Conservation (phyloP, 352 stramenopile species). For the Phytophthora pini region DNA sequence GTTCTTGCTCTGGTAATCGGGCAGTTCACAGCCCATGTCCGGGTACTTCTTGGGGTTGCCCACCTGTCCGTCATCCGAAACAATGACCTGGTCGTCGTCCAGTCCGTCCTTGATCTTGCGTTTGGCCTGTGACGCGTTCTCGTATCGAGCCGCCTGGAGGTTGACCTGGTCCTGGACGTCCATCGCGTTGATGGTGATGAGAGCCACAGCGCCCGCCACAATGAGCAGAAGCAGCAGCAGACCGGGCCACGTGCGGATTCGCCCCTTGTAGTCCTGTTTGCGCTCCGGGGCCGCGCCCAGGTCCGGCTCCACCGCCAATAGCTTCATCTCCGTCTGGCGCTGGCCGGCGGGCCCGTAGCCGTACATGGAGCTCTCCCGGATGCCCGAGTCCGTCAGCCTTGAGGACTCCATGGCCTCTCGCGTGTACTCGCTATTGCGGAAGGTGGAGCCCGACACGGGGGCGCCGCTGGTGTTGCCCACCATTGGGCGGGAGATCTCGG, state of each 20-base stretch:
- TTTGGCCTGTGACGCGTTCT: constrained; percentile 32
- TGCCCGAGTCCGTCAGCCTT: constrained; percentile 44
- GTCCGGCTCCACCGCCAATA: constrained; percentile 57
- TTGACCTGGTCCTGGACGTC: constrained; percentile 36
- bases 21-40: constrained; percentile 56
- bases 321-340: constrained; percentile 71
- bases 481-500: constrained; percentile 44
- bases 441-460: constrained; percentile 39
- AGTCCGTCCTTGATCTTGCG: constrained; percentile 57
- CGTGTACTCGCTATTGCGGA: constrained; percentile 55
- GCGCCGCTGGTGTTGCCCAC: constrained; percentile 17
- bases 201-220: constrained; percentile 39
- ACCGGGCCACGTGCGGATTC: constrained; percentile 68
- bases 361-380: constrained; percentile 33
- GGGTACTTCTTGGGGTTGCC: constrained; percentile 69
- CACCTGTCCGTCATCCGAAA: constrained; percentile 58
- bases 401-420: constrained; percentile 28
- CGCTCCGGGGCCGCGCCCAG: constrained; percentile 46
- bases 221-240: constrained; percentile 59
- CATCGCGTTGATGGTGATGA: constrained; percentile 60
- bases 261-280: constrained; percentile 72
- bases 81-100: constrained; percentile 33
- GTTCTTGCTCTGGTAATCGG: constrained; percentile 72
- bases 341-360: constrained; percentile 27
- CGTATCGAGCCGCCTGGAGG: constrained; percentile 32